Conservation (phyloP, 441 rosid species). For the Aquilaria agallochum region DNA sequence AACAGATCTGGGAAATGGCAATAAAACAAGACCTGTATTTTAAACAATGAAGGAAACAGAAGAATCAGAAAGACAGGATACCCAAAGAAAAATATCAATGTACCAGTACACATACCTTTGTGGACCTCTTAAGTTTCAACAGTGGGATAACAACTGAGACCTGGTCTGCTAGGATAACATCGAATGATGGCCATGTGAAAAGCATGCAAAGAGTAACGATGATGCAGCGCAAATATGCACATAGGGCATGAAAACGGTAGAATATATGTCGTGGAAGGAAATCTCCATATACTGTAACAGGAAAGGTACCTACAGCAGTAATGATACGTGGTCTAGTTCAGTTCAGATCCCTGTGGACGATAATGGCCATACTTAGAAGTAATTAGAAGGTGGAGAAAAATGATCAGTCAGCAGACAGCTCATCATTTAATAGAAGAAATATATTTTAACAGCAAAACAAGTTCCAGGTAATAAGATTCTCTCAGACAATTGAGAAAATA, state of each 20-base stretch:
- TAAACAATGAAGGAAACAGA: conserved; percentile 4
- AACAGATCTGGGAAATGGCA: conserved; percentile 93
- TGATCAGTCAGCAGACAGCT: no score
- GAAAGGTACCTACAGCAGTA: conserved; percentile 53
- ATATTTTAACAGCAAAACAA: background rate
- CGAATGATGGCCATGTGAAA: conserved; percentile 71
- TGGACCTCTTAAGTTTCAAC: conserved; percentile 60
- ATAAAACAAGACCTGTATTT: conserved; percentile 73
- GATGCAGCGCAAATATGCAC: conserved; percentile 84
- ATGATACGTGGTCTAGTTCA: conserved; percentile 2
- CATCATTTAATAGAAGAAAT: no score
- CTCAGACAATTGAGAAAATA: background rate
- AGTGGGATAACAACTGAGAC: conserved; percentile 83
- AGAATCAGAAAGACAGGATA: conserved; percentile 10
- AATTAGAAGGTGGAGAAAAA: no score
- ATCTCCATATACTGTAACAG: conserved; percentile 74
- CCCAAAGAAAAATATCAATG: conserved; percentile 5
- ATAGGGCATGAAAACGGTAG: conserved; percentile 78
- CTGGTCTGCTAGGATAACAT: conserved; percentile 74
- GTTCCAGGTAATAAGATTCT: background rate
- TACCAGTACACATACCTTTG: conserved; percentile 48
- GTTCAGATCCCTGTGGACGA: no score
- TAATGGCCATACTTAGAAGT: no score
- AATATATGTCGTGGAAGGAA: conserved; percentile 84
- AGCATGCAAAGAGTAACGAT: conserved; percentile 76